Evolutionary conservation across 352 stramenopile species (phyloP).

Genomic region (Elongisporangium prolatum): DNA sequence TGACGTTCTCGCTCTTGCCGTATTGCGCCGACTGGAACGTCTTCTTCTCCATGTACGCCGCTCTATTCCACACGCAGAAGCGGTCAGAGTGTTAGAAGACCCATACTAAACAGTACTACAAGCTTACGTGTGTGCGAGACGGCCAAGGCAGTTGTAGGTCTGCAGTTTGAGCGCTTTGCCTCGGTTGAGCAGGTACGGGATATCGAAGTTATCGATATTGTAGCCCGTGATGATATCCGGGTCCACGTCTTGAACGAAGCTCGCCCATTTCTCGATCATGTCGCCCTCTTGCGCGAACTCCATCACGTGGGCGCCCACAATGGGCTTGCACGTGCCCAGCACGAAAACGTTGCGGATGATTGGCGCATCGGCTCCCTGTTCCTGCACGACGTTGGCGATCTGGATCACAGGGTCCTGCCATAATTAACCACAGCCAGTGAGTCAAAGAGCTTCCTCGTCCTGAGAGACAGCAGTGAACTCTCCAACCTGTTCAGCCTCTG

Average conservation of each 20-base stretch:
- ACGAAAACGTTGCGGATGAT: slow-evolving; percentile 97
- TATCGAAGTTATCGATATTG: slow-evolving; percentile 99
- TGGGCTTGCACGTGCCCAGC: slow-evolving; percentile 96
- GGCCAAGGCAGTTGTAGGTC: slow-evolving; percentile 74
- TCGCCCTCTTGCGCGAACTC: slow-evolving; percentile 95
- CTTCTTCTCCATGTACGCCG: slow-evolving; percentile 94
- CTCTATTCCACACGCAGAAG: slow-evolving; percentile 15
- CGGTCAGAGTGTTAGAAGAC: no score
- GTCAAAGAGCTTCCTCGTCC: background rate
- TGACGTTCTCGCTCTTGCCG: slow-evolving; percentile 97
- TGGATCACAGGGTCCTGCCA: slow-evolving; percentile 99
- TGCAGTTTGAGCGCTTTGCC: slow-evolving; percentile 91
- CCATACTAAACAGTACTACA: no score
- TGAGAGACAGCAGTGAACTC: background rate
- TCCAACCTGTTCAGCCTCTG: slow-evolving; percentile 62
- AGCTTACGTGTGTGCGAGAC: slow-evolving; percentile 82
- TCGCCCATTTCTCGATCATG: slow-evolving; percentile 97
- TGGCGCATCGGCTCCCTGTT: slow-evolving; percentile 60
- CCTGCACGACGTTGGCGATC: slow-evolving; percentile 97
- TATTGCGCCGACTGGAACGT: slow-evolving; percentile 98
- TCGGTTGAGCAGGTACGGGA: slow-evolving; percentile 98
- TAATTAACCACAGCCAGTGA: background rate
- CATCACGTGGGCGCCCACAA: slow-evolving; percentile 98
- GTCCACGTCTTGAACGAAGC: slow-evolving; percentile 94
- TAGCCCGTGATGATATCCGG: slow-evolving; percentile 99